Percentiles rank a stretch among this genome's conserved stretches.
These are phyloP conservation scores for Poronia punctata DNA, from an alignment of 495 filamentous ascomycete genomes.

Conservation along the genomic window DNA sequence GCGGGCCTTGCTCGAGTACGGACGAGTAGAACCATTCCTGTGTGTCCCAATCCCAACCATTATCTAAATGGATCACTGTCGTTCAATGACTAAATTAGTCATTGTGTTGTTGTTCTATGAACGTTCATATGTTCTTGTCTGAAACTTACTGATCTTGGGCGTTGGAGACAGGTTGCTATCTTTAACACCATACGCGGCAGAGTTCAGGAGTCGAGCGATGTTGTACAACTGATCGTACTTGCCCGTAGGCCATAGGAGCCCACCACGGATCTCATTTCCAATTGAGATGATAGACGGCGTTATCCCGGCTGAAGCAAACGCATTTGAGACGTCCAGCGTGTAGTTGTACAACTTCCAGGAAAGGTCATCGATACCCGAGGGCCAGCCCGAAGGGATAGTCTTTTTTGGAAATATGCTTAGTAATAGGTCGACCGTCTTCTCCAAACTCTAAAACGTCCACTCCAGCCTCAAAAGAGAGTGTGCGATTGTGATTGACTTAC, in stretches of 20 bases:
- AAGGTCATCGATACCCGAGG: conserved; percentile 49
- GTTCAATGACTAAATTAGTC: not conserved
- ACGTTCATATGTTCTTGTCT: no score
- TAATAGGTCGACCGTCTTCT: no score
- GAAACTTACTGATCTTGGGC: conserved; percentile 44
- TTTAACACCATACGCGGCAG: conserved; percentile 55
- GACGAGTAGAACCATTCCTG: conserved; percentile 58
- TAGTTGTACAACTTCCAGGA: conserved; percentile 59
- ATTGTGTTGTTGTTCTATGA: conserved; percentile 1
- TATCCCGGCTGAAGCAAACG: conserved; percentile 47
- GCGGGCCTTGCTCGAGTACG: conserved; percentile 44
- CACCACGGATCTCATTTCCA: conserved; percentile 61
- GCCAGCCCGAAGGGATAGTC: conserved; percentile 55
- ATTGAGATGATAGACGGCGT: conserved; percentile 58
- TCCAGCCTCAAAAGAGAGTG: not conserved
- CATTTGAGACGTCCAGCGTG: conserved; percentile 53
- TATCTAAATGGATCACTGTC: conserved; percentile 61
- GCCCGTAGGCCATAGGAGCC: conserved; percentile 59
- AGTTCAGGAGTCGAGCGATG: conserved; percentile 55
- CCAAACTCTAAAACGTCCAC: no score
- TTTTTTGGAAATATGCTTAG: conserved; percentile 11
- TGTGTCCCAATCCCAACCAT: conserved; percentile 60
- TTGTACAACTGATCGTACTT: conserved; percentile 41
- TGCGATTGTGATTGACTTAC: not conserved
- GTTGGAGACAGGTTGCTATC: conserved; percentile 48